A percentile compares a stretch with the other conserved stretches of the same genome.
These are phyloP conservation scores for Lathyrus aphaca DNA, from an alignment of 306 rosid species.

Conservation along the genomic window DNA sequence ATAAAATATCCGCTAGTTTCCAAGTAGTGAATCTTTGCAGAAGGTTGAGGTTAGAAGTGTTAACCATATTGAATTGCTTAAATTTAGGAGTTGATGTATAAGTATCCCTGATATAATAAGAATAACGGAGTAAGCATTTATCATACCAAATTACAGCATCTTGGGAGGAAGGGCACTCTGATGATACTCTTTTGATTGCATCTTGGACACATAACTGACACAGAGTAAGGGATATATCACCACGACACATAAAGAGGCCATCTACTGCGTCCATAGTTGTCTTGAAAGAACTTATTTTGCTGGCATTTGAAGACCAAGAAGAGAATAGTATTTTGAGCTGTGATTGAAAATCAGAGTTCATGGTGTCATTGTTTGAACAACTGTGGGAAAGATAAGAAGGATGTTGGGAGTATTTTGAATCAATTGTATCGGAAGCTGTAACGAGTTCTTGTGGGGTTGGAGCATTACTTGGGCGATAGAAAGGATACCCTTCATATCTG, in stretches of 20 bases:
- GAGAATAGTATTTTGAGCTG: not conserved
- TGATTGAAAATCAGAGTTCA: not conserved
- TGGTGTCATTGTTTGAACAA: not conserved
- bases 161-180: not conserved
- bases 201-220: slow-evolving; percentile 1
- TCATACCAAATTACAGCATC: not conserved
- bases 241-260: slow-evolving; percentile 35
- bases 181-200: slow-evolving; percentile 1
- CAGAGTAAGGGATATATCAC: not conserved
- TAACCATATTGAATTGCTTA: not conserved
- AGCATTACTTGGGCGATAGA: not conserved
- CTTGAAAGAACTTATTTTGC: not conserved
- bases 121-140: not conserved
- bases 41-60: not conserved
- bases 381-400: not conserved
- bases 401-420: not conserved
- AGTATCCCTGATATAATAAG: not conserved
- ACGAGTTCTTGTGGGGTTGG: not conserved
- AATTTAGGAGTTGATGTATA: not conserved
- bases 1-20: not conserved
- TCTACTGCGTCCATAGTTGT: too few species aligned
- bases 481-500: not conserved
- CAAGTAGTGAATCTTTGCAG: not conserved
- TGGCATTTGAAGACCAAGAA: not conserved
- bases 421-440: not conserved